Evolutionary conservation across 768 basidiomycete genomes (phyloP), one percentile per base, ranked within the genome.

Genomic region (Rhodotorula graminis): DNA sequence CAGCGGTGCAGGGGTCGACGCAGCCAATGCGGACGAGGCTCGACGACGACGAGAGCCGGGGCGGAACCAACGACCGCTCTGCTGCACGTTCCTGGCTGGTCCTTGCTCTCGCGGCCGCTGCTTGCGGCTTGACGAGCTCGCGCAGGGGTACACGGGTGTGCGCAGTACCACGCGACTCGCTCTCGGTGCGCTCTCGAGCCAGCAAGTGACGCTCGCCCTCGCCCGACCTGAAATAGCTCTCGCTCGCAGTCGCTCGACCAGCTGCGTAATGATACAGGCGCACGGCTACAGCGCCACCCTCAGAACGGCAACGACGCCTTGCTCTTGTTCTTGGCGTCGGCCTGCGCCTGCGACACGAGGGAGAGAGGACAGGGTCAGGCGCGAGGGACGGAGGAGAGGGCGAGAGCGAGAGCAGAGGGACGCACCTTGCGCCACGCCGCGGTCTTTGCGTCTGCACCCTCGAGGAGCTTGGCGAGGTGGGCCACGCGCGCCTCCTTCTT

Each of bases 341-440:
- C 29, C 53, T 68, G 64, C 1, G 69, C 33, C 73, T 74, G 55
- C n/a, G 27, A 6, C 2, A 18, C 15, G n/a, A 12, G 47, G 7
- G 3, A 37, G n/a, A 21, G 16, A 42, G 31, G 33, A 40, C 0
- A 8, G 40, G 40, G 42, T 42, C 40, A 60, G 59, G 9, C 11
- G 7, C 16, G n/a, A 55, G 53, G 10, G 12, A 27, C 27, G 1
- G 25, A 27, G 2, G 25, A 1, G 33, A 62, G 61, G 4, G 25
- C 27, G 23, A 23, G 18, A 15, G 58, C 10, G 31, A 6, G 10
- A 53, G 29, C n/a, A 21, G 49, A 58, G 47, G n/a, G 37, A 9
- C 74, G 47, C 61, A 75, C 74, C 74, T 72, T 72, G 52, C 55
- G 69, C 70, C 70, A 75, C 3, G 67, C 70, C 11, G 53, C 61